phyloP scores from a whole-genome alignment of 2,329 filamentous ascomycete genomes.

The Colletotrichum lentis region DNA sequence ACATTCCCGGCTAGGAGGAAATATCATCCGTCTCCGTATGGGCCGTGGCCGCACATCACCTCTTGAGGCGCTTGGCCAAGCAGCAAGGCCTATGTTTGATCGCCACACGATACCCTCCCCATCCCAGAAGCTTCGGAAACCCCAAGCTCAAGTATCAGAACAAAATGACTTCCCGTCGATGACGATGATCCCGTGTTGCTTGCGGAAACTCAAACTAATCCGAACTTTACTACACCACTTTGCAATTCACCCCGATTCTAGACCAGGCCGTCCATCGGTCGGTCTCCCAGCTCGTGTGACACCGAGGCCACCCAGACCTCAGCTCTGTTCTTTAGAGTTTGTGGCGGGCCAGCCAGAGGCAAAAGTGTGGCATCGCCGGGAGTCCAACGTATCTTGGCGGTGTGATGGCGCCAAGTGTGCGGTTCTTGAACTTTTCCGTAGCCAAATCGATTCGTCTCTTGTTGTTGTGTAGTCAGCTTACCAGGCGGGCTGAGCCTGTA shows the following conservation, averaged over 20 bases:
- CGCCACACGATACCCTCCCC: conserved; percentile 17
- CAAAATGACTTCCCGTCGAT: conserved; percentile 26
- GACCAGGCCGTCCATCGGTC: conserved; percentile 2
- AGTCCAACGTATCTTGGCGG: not conserved
- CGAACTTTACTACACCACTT: conserved; percentile 25
- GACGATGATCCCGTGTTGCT: conserved; percentile 31
- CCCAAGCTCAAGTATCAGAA: not conserved
- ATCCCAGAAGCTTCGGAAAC: conserved; percentile 1
- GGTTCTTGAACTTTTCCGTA: not conserved
- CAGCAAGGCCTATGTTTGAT: conserved; percentile 16
- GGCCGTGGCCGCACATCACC: not conserved
- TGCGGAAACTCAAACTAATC: conserved; percentile 29
- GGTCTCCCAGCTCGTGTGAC: not conserved
- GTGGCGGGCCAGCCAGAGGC: conserved; percentile 21
- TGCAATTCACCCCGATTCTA: not conserved
- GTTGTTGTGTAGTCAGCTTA: not conserved
- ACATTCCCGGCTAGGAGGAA: not conserved
- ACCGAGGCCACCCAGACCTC: not conserved
- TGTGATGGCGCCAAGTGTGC: conserved; percentile 10
- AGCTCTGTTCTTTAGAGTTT: conserved; percentile 29
- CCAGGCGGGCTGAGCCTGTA: not conserved
- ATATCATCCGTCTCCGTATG: not conserved
- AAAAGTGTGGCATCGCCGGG: conserved; percentile 1
- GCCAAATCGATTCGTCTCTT: conserved; percentile 14
- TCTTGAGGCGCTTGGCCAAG: conserved; percentile 8